A percentile compares a stretch with the other conserved stretches of the same genome.
Evolutionary conservation across 768 basidiomycete species (phyloP).

Genomic region (Solioccasus polychromus): DNA sequence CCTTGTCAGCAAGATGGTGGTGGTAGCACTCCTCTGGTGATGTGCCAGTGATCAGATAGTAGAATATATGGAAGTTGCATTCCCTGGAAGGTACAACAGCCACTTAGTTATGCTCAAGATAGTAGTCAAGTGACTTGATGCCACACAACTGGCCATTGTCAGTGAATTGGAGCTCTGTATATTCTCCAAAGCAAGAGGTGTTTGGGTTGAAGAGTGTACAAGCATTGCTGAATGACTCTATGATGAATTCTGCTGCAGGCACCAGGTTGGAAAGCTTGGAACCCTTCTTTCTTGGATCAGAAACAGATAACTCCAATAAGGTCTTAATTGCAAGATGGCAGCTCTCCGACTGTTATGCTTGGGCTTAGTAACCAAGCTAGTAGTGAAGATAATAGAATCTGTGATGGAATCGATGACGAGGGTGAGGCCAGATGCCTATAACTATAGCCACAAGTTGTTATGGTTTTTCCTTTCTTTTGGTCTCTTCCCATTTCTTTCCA

Average conservation of each 20-base stretch:
- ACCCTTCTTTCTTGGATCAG: conserved; percentile 89
- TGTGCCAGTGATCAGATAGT: conserved; percentile 92
- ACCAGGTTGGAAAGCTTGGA: conserved; percentile 83
- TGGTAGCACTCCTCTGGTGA: conserved; percentile 85
- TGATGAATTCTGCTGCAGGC: conserved; percentile 91
- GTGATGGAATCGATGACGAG: too few species aligned
- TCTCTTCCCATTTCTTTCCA: too few species aligned
- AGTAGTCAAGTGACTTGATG: conserved; percentile 94
- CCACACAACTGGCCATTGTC: conserved; percentile 88
- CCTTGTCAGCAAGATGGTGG: conserved; percentile 78
- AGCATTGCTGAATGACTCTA: conserved; percentile 92
- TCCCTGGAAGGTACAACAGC: conserved; percentile 85
- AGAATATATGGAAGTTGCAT: conserved; percentile 97
- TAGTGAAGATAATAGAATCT: too few species aligned
- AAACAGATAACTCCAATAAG: conserved; percentile 83
- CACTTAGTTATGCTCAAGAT: conserved; percentile 90
- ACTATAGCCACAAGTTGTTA: too few species aligned
- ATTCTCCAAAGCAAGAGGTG: conserved; percentile 95
- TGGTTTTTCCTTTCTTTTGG: too few species aligned
- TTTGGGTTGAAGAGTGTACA: conserved; percentile 91
- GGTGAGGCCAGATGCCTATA: too few species aligned
- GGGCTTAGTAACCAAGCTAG: too few species aligned
- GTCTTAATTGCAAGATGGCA: conserved; percentile 88
- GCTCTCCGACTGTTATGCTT: conserved; percentile 91
- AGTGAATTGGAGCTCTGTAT: conserved; percentile 96